A percentile compares a stretch with the other conserved stretches of the same genome.
These are phyloP conservation scores for Trichoderma gracile DNA, from an alignment of 2,329 filamentous ascomycete species.

Conservation along the genomic window DNA sequence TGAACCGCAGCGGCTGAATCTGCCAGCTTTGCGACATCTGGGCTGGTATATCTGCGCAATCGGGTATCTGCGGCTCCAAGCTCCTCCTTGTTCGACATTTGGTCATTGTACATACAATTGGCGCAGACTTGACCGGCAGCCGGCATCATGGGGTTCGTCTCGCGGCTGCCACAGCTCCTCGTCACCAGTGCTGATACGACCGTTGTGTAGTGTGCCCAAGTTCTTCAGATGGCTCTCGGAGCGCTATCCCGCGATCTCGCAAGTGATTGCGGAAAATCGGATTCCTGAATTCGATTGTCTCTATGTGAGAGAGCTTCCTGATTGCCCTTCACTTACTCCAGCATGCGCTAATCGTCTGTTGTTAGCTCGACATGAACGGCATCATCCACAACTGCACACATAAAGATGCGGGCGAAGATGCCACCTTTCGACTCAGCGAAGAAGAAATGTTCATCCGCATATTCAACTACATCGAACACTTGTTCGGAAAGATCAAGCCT, in stretches of 20 bases:
- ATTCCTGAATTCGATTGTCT: slow-evolving; percentile 99
- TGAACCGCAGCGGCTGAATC: not conserved
- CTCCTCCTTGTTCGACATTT: slow-evolving; percentile 8
- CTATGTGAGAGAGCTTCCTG: slow-evolving; percentile 60
- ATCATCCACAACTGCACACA: slow-evolving; percentile 99
- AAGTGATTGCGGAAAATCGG: slow-evolving; percentile 96
- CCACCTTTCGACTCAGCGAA: slow-evolving; percentile 89
- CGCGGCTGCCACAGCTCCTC: not conserved
- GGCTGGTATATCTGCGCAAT: not conserved
- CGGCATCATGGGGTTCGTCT: slow-evolving; percentile 37
- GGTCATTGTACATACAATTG: not conserved
- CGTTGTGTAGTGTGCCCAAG: slow-evolving; percentile 64
- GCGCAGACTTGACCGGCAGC: not conserved
- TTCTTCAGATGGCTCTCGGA: slow-evolving; percentile 99
- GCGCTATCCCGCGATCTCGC: slow-evolving; percentile 96
- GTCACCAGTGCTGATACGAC: slow-evolving; percentile 27
- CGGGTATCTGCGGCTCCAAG: not conserved
- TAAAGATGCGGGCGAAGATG: slow-evolving; percentile 83
- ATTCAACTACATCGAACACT: slow-evolving; percentile 99
- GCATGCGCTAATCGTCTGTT: not conserved
- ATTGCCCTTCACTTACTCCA: not conserved
- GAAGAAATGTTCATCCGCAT: slow-evolving; percentile 99
- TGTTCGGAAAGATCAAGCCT: slow-evolving; percentile 98
- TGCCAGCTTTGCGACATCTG: slow-evolving; percentile 7
- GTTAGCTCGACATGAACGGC: slow-evolving; percentile 90